Conservation (phyloP, 805 yeast species). For the Saccharomycopsis sp. region DNA sequence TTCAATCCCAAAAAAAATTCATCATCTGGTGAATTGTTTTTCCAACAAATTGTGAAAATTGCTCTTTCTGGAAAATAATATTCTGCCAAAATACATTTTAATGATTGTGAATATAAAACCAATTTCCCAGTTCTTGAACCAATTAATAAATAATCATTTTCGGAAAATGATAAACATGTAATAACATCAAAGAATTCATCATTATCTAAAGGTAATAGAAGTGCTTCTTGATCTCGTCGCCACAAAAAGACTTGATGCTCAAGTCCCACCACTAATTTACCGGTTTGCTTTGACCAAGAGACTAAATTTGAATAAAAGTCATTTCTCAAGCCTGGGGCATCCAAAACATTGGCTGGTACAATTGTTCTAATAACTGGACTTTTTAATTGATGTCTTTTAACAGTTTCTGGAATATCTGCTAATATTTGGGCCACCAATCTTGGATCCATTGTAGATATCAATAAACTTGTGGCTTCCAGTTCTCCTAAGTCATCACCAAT, state of each 20-base stretch:
- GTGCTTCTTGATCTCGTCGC: slow-evolving; percentile 41
- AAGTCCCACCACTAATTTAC: slow-evolving; percentile 56
- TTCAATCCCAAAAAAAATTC: slow-evolving; percentile 57
- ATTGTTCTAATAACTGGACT: slow-evolving; percentile 24
- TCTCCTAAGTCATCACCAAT: too few relatives aligned
- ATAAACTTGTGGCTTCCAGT: slow-evolving; percentile 3
- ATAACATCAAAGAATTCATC: slow-evolving; percentile 31
- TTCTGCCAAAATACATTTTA: slow-evolving; percentile 14
- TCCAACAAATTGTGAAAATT: slow-evolving; percentile 55
- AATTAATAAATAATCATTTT: slow-evolving; percentile 35
- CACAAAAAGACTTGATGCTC: slow-evolving; percentile 50
- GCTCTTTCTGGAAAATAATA: slow-evolving; percentile 28
- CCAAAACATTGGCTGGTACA: slow-evolving; percentile 41
- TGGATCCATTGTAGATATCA: slow-evolving; percentile 6
- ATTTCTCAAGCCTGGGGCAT: slow-evolving; percentile 62
- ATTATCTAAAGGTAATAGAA: slow-evolving; percentile 28
- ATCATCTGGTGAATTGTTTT: slow-evolving; percentile 27
- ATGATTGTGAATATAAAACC: slow-evolving; percentile 32
- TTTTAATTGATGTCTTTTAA: neutral
- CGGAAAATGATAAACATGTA: slow-evolving; percentile 49
- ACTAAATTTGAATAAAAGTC: slow-evolving; percentile 72
- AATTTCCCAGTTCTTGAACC: slow-evolving; percentile 52
- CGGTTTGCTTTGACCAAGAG: slow-evolving; percentile 51
- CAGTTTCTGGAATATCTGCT: slow-evolving; percentile 12
- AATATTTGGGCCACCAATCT: slow-evolving; percentile 4